Evolutionary conservation across 345 rosid species (phyloP).

Genomic region (Eucalyptus globulus): DNA sequence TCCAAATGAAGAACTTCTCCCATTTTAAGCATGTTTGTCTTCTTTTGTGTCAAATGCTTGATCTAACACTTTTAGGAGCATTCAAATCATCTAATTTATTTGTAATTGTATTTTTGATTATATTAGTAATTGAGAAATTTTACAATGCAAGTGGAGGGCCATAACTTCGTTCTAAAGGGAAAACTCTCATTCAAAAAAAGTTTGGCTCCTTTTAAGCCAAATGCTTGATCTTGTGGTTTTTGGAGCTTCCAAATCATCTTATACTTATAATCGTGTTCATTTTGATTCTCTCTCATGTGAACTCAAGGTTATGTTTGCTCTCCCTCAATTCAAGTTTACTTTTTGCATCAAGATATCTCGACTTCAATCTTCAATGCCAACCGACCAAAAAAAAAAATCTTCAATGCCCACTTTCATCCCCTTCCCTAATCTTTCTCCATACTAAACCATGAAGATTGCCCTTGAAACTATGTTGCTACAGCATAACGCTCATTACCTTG

Average conservation of each 20-base stretch:
- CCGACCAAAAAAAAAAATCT: too few relatives aligned
- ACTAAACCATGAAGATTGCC: not conserved
- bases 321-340: not conserved
- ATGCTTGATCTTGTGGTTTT: not conserved
- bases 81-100: not conserved
- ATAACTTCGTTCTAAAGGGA: not conserved
- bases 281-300: not conserved
- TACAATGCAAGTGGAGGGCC: not conserved
- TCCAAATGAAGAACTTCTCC: not conserved
- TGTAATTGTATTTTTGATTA: not conserved
- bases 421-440: not conserved
- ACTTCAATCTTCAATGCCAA: not conserved
- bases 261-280: not conserved
- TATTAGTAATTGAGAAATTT: not conserved
- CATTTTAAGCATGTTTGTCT: not conserved
- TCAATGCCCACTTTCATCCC: not conserved
- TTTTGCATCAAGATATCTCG: not conserved
- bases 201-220: not conserved
- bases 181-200: not conserved
- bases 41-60: not conserved
- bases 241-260: not conserved
- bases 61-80: not conserved
- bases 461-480: not conserved
- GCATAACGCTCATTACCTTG: not conserved
- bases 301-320: not conserved